Conservation (phyloP, 306 rosid species). For the Quercus bicolor region DNA sequence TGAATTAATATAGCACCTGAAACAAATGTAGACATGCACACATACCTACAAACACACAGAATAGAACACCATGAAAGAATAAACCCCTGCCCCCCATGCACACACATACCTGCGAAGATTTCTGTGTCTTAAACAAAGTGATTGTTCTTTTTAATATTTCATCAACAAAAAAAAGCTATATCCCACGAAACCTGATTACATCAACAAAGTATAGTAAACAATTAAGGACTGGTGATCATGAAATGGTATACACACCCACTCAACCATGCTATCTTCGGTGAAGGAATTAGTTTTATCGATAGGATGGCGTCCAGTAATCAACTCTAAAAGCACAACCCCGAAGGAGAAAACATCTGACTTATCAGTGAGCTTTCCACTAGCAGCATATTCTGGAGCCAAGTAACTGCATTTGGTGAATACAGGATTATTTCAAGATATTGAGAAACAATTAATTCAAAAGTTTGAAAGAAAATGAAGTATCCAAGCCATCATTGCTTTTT, state of each 20-base stretch:
- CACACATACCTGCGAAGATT: not conserved
- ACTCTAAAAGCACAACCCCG: slow-evolving; percentile 71
- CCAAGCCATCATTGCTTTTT: not conserved
- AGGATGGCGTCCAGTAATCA: slow-evolving; percentile 58
- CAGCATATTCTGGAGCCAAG: slow-evolving; percentile 71
- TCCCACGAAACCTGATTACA: not conserved
- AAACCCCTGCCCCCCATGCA: not conserved
- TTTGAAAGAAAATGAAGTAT: not conserved
- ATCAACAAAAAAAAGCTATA: not conserved
- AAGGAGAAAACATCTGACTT: slow-evolving; percentile 65
- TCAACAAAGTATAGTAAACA: not conserved
- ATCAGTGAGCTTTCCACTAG: slow-evolving; percentile 65
- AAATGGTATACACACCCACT: slow-evolving; percentile 45
- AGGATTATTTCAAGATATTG: not conserved
- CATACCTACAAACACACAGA: not conserved
- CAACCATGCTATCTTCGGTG: slow-evolving; percentile 61
- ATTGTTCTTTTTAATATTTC: not conserved
- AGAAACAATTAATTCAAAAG: not conserved
- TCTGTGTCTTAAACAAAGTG: not conserved
- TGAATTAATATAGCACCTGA: not conserved
- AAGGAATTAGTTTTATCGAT: slow-evolving; percentile 40
- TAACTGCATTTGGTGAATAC: slow-evolving; percentile 39
- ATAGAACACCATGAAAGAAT: not conserved
- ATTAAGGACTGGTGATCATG: not conserved
- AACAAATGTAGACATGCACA: not conserved